Evolutionary conservation across 2,329 filamentous ascomycete genomes (phyloP), one percentile per base, ranked within the genome.

Genomic region (Stylonectria norvegica): DNA sequence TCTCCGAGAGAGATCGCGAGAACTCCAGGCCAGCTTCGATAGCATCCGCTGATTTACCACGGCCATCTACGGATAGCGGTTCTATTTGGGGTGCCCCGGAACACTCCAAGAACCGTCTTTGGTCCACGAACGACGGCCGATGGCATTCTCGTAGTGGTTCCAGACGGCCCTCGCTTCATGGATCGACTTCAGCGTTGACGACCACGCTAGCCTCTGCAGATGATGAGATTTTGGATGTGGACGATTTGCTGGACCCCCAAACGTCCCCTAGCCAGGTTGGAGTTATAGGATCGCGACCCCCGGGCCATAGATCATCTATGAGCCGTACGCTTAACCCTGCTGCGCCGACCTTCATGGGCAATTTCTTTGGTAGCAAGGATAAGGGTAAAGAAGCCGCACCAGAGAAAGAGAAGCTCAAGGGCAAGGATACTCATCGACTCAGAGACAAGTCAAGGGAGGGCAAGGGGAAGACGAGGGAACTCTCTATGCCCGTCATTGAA

Each of bases 261-360:
- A 67, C 69, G 4, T 72, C 74, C 10, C 74, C 76, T 5, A 78
- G 75, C 38, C 73, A 81, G 31, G 75, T 84, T 3, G 80, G 81
- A 16, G 76, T 84, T 1, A 96, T 97, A 50, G 91, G 91, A 17
- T 94, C 88, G 33, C 81, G 83, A 3, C 88, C 85, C 2, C 67
- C 69, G 4, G 62, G 59, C 5, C 49, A 60, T 5, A 53, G 66
- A 27, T 70, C 62, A 12, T 62, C 58, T 62, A 76, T 56, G 70
- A 83, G 59, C 63, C 81, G 62, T 67, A 82, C 65, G 55, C 74
- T 97, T 19, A 97, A 98, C 56, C 93, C 93, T 6, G 79, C 87
- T 5, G 93, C 91, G 1, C 90, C 90, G 7, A 87, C 85, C 1
- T 97, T 97, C 61, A 91, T 85, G 65, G 83, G 76, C 8, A 76